phyloP scores from a whole-genome alignment of 208 protist genomes.

The Wallacemonas rigidus region DNA sequence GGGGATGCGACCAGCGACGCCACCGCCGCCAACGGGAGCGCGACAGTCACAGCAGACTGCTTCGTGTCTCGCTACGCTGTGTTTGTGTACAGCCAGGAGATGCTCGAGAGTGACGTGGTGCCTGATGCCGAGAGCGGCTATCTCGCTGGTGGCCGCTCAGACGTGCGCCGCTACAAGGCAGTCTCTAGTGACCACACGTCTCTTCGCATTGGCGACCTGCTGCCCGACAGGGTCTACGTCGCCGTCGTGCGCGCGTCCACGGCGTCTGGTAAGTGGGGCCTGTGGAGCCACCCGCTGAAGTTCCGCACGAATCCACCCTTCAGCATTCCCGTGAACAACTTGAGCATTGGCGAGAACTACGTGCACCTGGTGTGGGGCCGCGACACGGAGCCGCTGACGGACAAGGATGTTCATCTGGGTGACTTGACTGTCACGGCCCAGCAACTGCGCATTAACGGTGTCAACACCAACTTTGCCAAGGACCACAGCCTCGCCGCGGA shows the following conservation, averaged over 20 bases:
- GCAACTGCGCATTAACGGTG: conserved; percentile 87
- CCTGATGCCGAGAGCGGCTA: conserved; percentile 75
- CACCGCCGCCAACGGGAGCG: conserved; percentile 8
- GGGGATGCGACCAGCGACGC: background rate
- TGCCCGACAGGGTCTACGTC: conserved; percentile 87
- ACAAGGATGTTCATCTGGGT: conserved; percentile 67
- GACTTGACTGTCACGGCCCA: conserved; percentile 87
- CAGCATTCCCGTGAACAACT: conserved; percentile 81
- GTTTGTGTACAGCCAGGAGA: conserved; percentile 72
- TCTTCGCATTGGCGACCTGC: conserved; percentile 67
- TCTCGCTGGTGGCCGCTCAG: conserved; percentile 65
- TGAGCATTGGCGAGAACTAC: conserved; percentile 94
- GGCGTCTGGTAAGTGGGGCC: conserved; percentile 79
- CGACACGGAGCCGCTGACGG: conserved; percentile 38
- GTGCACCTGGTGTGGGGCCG: conserved; percentile 85
- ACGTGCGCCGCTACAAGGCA: conserved; percentile 54
- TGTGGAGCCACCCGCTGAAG: conserved; percentile 83
- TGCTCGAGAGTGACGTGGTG: conserved; percentile 33
- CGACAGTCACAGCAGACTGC: conserved; percentile 47
- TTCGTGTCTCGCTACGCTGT: conserved; percentile 84
- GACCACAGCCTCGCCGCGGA: conserved; percentile 82
- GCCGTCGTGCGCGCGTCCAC: conserved; percentile 87
- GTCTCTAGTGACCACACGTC: conserved; percentile 87
- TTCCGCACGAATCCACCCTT: conserved; percentile 91
- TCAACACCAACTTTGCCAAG: conserved; percentile 77